These are phyloP conservation scores for Carallia brachiata DNA, from an alignment of 345 rosid species.

Conservation along the genomic window DNA sequence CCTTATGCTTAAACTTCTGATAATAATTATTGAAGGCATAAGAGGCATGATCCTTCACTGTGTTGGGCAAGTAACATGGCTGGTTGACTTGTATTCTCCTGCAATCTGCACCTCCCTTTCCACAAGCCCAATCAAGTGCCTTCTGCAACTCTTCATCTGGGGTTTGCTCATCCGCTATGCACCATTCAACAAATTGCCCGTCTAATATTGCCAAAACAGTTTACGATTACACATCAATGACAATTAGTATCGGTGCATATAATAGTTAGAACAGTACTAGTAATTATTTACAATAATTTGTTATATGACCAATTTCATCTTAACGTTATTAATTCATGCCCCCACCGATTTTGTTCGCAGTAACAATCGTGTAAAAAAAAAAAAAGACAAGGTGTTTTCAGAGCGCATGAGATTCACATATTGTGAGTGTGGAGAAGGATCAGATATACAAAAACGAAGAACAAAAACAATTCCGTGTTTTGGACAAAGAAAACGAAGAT, in stretches of 20 bases:
- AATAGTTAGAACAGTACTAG: no score
- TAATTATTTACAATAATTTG: no score
- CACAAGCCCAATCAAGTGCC: slow-evolving; percentile 67
- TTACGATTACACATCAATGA: background rate
- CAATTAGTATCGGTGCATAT: no score
- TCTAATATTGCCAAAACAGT: slow-evolving; percentile 16
- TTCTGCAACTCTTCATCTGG: slow-evolving; percentile 46
- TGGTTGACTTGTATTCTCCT: slow-evolving; percentile 34
- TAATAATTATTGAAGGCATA: slow-evolving; percentile 60
- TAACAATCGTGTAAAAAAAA: no score
- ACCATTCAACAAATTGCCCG: slow-evolving; percentile 54
- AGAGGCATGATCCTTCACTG: slow-evolving; percentile 50
- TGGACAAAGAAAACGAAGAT: background rate
- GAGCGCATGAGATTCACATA: no score
- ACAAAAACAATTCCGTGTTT: background rate
- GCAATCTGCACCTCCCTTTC: slow-evolving; percentile 61
- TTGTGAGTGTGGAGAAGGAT: no score
- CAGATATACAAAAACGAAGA: no score
- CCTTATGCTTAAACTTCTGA: slow-evolving; percentile 57
- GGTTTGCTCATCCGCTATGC: slow-evolving; percentile 66
- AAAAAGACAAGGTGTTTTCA: no score
- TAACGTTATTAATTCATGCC: no score
- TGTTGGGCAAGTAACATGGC: slow-evolving; percentile 48
- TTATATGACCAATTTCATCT: no score
- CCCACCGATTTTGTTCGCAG: no score